These are phyloP conservation scores for Trichoderma asperellum DNA, from an alignment of 2,329 filamentous ascomycete species.

Conservation along the genomic window DNA sequence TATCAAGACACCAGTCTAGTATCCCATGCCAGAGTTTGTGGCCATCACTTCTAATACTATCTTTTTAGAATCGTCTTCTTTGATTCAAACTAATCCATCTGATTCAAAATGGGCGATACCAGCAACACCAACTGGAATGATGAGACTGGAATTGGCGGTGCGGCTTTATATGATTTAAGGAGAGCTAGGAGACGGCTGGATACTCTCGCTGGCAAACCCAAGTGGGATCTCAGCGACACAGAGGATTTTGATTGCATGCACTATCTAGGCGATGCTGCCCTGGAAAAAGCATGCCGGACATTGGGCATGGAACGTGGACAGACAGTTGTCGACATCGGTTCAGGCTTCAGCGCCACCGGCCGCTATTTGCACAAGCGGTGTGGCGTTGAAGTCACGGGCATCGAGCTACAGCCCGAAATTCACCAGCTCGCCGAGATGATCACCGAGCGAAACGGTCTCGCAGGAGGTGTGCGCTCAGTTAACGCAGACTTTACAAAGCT, in stretches of 20 bases:
- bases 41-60: not conserved
- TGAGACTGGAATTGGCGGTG: not conserved
- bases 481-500: slow-evolving; percentile 15
- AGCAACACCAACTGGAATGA: not conserved
- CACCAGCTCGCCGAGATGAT: not conserved
- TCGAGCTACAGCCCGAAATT: slow-evolving; percentile 12
- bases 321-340: slow-evolving; percentile 8
- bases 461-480: not conserved
- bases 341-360: slow-evolving; percentile 15
- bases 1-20: not conserved
- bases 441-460: not conserved
- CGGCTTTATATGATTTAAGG: slow-evolving; percentile 6
- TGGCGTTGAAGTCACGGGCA: slow-evolving; percentile 9
- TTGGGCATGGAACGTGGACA: not conserved
- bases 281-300: not conserved
- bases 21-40: not conserved
- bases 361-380: slow-evolving; percentile 10
- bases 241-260: slow-evolving; percentile 22
- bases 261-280: slow-evolving; percentile 2
- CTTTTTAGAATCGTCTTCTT: not conserved
- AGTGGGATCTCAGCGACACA: slow-evolving; percentile 15
- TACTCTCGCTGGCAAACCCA: not conserved
- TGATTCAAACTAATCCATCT: too few relatives aligned
- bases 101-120: not conserved
- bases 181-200: not conserved